phyloP scores from a whole-genome alignment of 1,139 yeast species.

The Geotrichum histeridarum region DNA sequence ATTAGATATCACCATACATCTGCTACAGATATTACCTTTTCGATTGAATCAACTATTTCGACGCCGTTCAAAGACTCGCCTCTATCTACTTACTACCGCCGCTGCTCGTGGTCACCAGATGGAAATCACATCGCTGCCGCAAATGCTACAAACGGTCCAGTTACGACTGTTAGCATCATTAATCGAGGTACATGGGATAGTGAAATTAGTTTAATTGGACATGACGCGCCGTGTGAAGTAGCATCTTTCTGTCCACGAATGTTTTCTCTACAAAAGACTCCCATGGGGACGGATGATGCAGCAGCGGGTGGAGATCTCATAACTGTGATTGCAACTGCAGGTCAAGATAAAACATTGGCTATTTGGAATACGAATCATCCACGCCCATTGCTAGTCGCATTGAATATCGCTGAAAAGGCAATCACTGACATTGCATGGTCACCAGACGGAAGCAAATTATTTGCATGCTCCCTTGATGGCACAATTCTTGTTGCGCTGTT shows the following conservation, averaged over 20 bases:
- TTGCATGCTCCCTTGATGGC: slow-evolving; percentile 81
- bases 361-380: slow-evolving; percentile 80
- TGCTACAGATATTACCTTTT: slow-evolving; percentile 53
- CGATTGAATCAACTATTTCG: slow-evolving; percentile 75
- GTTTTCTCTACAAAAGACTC: slow-evolving; percentile 29
- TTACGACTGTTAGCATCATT: slow-evolving; percentile 80
- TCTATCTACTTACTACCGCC: slow-evolving; percentile 81
- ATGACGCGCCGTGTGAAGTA: slow-evolving; percentile 95
- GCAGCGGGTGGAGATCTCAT: slow-evolving; percentile 32
- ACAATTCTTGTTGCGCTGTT: slow-evolving; percentile 67
- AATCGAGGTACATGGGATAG: slow-evolving; percentile 92
- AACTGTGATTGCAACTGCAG: slow-evolving; percentile 80
- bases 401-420: slow-evolving; percentile 56
- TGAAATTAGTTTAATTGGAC: slow-evolving; percentile 85
- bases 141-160: slow-evolving; percentile 95
- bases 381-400: slow-evolving; percentile 67
- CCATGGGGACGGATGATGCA: background rate
- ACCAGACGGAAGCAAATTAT: slow-evolving; percentile 68
- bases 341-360: slow-evolving; percentile 72
- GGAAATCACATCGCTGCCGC: slow-evolving; percentile 96
- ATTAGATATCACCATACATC: slow-evolving; percentile 63
- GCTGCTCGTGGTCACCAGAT: slow-evolving; percentile 97
- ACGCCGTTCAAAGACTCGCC: slow-evolving; percentile 90
- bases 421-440: slow-evolving; percentile 80
- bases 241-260: slow-evolving; percentile 85